A percentile compares a stretch with the other conserved stretches of the same genome.
phyloP scores from a whole-genome alignment of 176 grass and related monocot genomes.

The Carex kokanica region DNA sequence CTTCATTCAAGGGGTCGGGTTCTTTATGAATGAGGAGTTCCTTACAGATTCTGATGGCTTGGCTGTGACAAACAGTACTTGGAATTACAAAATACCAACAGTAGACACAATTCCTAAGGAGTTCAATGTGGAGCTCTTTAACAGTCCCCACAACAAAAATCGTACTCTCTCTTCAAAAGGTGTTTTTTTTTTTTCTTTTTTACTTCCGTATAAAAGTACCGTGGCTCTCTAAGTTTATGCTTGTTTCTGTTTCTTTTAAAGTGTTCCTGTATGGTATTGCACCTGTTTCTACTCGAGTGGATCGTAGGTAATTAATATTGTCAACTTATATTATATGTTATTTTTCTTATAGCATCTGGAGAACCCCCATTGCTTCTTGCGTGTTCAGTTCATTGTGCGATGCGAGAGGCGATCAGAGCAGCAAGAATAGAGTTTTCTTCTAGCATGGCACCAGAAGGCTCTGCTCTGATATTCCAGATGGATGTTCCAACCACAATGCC shows the following conservation, averaged over 20 bases:
- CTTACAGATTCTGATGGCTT: constrained; percentile 58
- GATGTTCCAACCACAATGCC: constrained; percentile 76
- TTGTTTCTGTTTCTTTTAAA: background rate
- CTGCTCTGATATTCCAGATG: constrained; percentile 35
- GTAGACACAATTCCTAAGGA: constrained; percentile 78
- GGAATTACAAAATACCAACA: constrained; percentile 84
- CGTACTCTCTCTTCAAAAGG: constrained; percentile 76
- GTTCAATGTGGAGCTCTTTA: constrained; percentile 67
- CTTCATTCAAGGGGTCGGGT: constrained; percentile 76
- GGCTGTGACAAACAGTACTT: constrained; percentile 59
- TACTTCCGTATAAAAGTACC: background rate
- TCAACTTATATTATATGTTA: background rate
- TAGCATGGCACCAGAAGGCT: background rate
- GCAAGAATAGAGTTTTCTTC: constrained; percentile 41
- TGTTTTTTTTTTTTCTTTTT: background rate
- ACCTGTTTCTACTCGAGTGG: background rate
- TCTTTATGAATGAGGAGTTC: constrained; percentile 75
- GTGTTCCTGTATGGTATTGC: background rate
- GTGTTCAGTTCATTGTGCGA: constrained; percentile 61
- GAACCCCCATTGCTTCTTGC: constrained; percentile 69
- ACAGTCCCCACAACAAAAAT: constrained; percentile 48
- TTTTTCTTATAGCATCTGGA: constrained; percentile 46
- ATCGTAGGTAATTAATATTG: background rate
- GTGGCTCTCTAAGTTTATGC: background rate
- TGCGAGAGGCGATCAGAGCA: constrained; percentile 53